These are phyloP conservation scores for Coemansia sp. DNA, from an alignment of 192 early-diverging fungal species.

Conservation along the genomic window DNA sequence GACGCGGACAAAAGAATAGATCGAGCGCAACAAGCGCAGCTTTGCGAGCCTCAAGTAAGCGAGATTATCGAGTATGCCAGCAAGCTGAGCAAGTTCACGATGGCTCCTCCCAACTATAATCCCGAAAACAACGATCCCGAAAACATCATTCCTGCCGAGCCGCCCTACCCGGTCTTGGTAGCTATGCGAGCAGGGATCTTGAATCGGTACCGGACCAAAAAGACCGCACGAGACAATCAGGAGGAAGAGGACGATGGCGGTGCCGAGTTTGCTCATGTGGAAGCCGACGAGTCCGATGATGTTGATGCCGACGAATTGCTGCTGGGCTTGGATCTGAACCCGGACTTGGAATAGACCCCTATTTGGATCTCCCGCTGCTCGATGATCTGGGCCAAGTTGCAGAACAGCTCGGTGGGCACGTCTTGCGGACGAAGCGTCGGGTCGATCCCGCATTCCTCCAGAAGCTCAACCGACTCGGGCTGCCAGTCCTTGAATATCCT, in stretches of 20 bases:
- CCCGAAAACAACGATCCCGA: conserved; percentile 11
- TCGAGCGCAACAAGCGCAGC: conserved; percentile 9
- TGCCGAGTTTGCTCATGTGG: conserved; percentile 27
- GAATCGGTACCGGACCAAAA: conserved; percentile 42
- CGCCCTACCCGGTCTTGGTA: conserved; percentile 51
- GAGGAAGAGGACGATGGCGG: conserved; percentile 25
- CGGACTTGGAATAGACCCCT: conserved; percentile 34
- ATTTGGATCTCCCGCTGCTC: conserved; percentile 34
- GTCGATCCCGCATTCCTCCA: conserved; percentile 57
- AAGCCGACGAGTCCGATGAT: conserved; percentile 42
- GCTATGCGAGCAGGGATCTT: conserved; percentile 48
- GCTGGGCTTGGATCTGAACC: conserved; percentile 51
- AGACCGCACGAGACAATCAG: conserved; percentile 5
- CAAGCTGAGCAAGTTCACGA: conserved; percentile 50
- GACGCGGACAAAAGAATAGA: conserved; percentile 26
- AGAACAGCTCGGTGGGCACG: conserved; percentile 61
- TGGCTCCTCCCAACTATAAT: conserved; percentile 54
- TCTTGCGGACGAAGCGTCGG: conserved; percentile 62
- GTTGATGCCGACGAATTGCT: conserved; percentile 49
- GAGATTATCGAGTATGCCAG: conserved; percentile 55
- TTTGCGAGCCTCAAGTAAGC: conserved; percentile 9
- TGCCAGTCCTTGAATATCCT: conserved; percentile 60
- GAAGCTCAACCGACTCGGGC: conserved; percentile 32
- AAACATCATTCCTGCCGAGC: conserved; percentile 32
- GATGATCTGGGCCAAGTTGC: conserved; percentile 55